Percentiles rank a stretch among this genome's conserved stretches.
phyloP scores from a whole-genome alignment of 2,329 filamentous ascomycete genomes.

The Alternaria rosae region DNA sequence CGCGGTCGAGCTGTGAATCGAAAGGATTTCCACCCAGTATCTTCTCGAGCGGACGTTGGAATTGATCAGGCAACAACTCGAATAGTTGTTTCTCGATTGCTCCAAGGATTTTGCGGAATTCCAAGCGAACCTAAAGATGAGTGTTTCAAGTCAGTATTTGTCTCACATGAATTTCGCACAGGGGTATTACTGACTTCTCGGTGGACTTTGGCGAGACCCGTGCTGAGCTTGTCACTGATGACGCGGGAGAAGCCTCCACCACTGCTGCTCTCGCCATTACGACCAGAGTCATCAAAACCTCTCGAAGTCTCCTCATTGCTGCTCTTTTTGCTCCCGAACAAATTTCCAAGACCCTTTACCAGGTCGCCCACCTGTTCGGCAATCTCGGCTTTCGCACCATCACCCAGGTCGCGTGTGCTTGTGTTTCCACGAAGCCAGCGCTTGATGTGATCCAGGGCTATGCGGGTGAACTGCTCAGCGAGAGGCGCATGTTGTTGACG shows the following conservation, averaged over 20 bases:
- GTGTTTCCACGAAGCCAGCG: conserved; percentile 43
- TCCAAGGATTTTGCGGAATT: conserved; percentile 40
- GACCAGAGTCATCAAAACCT: conserved; percentile 20
- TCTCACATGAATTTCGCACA: not conserved
- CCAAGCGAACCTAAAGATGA: conserved; percentile 24
- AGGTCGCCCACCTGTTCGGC: conserved; percentile 37
- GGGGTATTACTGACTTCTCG: conserved; percentile 22
- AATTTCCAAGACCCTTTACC: conserved; percentile 37
- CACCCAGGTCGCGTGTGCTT: conserved; percentile 38
- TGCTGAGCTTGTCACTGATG: conserved; percentile 41
- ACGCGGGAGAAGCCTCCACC: conserved; percentile 35
- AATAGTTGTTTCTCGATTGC: conserved; percentile 41
- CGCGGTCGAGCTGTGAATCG: conserved; percentile 38
- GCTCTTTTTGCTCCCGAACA: conserved; percentile 34
- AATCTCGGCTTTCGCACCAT: conserved; percentile 41
- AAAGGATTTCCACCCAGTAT: conserved; percentile 42
- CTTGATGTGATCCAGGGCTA: conserved; percentile 42
- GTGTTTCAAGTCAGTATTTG: not conserved
- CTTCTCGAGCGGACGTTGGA: conserved; percentile 39
- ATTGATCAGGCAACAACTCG: conserved; percentile 38
- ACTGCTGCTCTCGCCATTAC: conserved; percentile 21
- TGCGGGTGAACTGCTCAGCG: conserved; percentile 40
- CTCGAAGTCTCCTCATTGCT: conserved; percentile 28
- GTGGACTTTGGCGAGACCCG: conserved; percentile 40
- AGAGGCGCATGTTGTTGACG: conserved; percentile 36